Evolutionary conservation across 1,284 basidiomycete genomes (phyloP), one percentile per base, ranked within the genome.

Genomic region (Amylostereum chailletii): DNA sequence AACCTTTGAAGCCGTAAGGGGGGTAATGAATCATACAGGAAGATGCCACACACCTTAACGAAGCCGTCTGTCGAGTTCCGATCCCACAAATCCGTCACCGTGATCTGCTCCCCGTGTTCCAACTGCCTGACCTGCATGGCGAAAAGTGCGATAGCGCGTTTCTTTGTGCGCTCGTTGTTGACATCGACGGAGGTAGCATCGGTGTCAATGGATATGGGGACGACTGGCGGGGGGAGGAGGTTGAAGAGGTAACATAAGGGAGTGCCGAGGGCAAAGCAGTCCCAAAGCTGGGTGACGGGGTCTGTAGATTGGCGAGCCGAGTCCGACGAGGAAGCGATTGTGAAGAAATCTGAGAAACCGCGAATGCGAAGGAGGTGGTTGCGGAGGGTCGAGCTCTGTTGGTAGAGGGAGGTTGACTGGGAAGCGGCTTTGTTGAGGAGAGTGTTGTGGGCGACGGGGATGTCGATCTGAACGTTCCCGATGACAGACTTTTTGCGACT

Each of bases 191-290:
- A 68, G 34, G 77, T 75, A 48, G 83, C 76, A 57, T 81, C 73
- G 4, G 86, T 89, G 63, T 82, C 77, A 61, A 88, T 79, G 55
- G 79, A 75, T 65, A 81, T 86, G 42, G 80, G 76, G 54, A 76
- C 74, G 51, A 79, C 77, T 7, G 76, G 65, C 51, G 77, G 72
- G 32, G 88, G 87, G 51, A 95, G 83, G 61, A 87, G 82, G 71
- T 99, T 96, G 76, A 90, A 95, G 59, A 99, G 85, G 70, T 87
- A 94, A 71, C 93, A 95, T 55, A 99, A 86, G 36, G 94, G 88
- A 34, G 91, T 86, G 53, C 96, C 95, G 41, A 94, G 80, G 36
- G 92, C 86, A 69, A 99, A 90, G 63, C 89, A 83, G 63, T 94
- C 90, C 84, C 94, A 94, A 46, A 97, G 82, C 66, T 94, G 91